Base-by-base conservation (phyloP, 192 early-diverging fungal species). In the Entomortierella beljakovae region DNA sequence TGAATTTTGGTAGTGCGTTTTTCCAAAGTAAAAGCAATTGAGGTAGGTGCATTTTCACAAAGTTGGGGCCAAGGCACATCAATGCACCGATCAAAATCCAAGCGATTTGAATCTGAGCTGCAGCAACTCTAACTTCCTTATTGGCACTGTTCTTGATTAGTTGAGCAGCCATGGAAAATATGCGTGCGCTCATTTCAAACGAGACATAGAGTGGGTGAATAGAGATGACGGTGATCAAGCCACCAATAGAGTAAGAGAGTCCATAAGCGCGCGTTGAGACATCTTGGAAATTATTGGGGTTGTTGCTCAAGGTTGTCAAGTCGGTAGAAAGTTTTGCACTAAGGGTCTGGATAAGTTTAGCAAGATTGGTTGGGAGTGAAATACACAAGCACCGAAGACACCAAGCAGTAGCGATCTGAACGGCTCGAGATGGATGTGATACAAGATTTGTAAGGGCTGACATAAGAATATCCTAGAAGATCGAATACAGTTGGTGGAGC, bases 1-100 rank as follows among this genome's bases (percentile, higher is more conserved):
- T 80, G 23, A 85, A 75, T 58, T 95, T 96, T 31, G 92, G 90
- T 26, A 97, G 89, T 0, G 91, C 90, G 10, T 65, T 86, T 66
- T 92, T 94, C 95, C 95, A 97, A 9, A 95, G 83, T 1, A 92
- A 63, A 3, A 95, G 64, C 22, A 95, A 76, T 62, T 95, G 92
- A 7, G 93, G 87, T 3, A 93, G 61, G 68, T 97, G 92, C 43
- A 95, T 87, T 40, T 86, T 88, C 35, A 94, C 92, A 70, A 97
- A 91, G 46, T 94, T 89, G 7, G 93, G 91, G 0, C 95, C 95
- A 6, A 97, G 79, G 33, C 84, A 84, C 88, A 94, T 91, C 25
- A 97, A 68, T 0, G 89, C 82, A 2, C 90, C 90, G 9, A 97
- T 86, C 10, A 97, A 73, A 11, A 83, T 90, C 95, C 95, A 97